Base-by-base conservation (phyloP, 768 basidiomycete species). In the Rhodocollybia butyracea region DNA sequence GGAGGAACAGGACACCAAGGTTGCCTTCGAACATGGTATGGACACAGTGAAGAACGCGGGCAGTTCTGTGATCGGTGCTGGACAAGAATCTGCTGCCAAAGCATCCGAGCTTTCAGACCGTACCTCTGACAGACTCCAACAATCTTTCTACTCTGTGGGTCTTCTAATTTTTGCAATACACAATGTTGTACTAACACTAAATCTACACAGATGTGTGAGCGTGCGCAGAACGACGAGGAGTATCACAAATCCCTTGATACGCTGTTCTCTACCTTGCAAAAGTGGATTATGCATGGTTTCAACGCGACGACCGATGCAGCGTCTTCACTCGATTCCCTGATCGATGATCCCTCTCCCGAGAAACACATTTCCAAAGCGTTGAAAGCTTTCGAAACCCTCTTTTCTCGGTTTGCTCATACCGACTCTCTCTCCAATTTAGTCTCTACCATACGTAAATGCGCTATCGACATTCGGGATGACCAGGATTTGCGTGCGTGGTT, bases 151-250 rank as follows among this genome's bases (percentile, higher is more conserved):
- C 56, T 76, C 78, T 68, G 87, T 84, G 45, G 11, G 70, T 60
- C 15, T 12, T 11, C 17, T 17, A 36, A 3, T 11, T 15, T n/a
- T n/a, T n/a, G n/a, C n/a, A n/a, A n/a, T n/a, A n/a, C n/a, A n/a
- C n/a, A n/a, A n/a, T n/a, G n/a, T n/a, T n/a, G n/a, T n/a, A n/a
- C n/a, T n/a, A n/a, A n/a, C n/a, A n/a, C n/a, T n/a, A n/a, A n/a
- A n/a, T n/a, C n/a, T n/a, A n/a, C n/a, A n/a, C n/a, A 86, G 88
- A 76, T 88, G 7, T 82, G 77, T 60, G 82, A 86, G 52, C 81
- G 83, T 26, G 85, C 86, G 1, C 83, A 84, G 57, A 74, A 75
- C 8, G 83, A 89, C 59, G 70, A 79, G 5, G 73, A 78, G 8
- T 90, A 88, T 56, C 79, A 78, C 51, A 68, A 75, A 2, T 70